phyloP scores from a whole-genome alignment of 1,284 basidiomycete genomes.

The Rhizoctonia solani region DNA sequence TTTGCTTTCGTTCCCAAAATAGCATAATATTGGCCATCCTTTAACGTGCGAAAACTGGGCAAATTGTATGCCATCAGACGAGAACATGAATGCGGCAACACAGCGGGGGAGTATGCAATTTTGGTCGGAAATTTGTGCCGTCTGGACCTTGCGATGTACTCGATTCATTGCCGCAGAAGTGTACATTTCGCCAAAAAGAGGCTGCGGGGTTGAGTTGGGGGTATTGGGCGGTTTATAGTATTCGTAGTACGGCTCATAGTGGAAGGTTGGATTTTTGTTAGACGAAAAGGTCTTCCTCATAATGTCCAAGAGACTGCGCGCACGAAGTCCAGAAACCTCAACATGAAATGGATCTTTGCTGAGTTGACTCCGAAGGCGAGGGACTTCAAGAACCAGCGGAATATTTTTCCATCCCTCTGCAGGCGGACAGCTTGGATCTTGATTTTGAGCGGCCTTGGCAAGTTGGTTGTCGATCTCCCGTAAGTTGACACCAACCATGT shows the following conservation, averaged over 20 bases:
- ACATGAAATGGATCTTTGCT: not conserved
- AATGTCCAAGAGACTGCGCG: not conserved
- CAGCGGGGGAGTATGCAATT: no score
- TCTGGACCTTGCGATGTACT: no score
- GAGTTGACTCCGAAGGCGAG: not conserved
- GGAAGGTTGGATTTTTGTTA: conserved; percentile 2
- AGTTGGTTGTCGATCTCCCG: not conserved
- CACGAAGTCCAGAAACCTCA: not conserved
- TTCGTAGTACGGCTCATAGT: conserved; percentile 4
- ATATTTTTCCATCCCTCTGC: no score
- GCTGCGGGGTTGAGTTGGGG: no score
- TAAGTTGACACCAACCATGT: not conserved
- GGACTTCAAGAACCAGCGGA: not conserved
- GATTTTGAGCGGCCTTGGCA: not conserved
- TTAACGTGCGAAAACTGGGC: conserved; percentile 45
- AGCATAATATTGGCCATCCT: conserved; percentile 46
- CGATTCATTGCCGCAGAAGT: no score
- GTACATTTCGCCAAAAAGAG: no score
- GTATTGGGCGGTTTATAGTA: not conserved
- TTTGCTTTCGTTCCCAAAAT: conserved; percentile 45
- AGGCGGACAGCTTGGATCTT: no score
- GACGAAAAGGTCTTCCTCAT: not conserved
- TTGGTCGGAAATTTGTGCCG: conserved; percentile 39
- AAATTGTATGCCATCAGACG: conserved; percentile 48
- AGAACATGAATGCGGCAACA: conserved; percentile 45